Evolutionary conservation across 768 basidiomycete genomes (phyloP).

Genomic region (Mycena rosella): DNA sequence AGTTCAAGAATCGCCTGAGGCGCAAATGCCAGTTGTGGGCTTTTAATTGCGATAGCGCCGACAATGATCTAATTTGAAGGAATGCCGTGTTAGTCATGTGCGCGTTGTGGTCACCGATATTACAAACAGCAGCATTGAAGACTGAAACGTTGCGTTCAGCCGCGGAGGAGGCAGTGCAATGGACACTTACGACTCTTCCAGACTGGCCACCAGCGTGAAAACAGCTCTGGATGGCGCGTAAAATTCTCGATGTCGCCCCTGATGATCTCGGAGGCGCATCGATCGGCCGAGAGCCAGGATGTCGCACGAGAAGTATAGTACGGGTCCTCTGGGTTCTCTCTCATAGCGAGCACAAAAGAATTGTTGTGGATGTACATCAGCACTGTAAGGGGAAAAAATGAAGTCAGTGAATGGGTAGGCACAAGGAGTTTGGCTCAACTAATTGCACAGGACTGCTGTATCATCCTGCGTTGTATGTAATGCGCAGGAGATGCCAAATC

Average conservation of each 20-base stretch:
- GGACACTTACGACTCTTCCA: constrained; percentile 20
- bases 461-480: neutral
- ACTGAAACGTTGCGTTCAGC: neutral
- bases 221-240: constrained; percentile 5
- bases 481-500: neutral
- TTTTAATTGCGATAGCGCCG: constrained; percentile 16
- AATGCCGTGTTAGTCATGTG: neutral
- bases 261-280: constrained; percentile 15
- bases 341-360: neutral
- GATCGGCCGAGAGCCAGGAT: constrained; percentile 14
- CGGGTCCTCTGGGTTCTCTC: constrained; percentile 17
- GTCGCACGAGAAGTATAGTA: constrained; percentile 8
- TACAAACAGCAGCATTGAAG: constrained; percentile 13
- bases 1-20: constrained; percentile 18
- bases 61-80: constrained; percentile 14
- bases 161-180: too few species aligned
- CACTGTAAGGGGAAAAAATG: constrained; percentile 4
- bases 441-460: constrained; percentile 5
- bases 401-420: neutral
- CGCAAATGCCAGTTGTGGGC: neutral
- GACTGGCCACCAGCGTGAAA: constrained; percentile 20
- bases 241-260: neutral
- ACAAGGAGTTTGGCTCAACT: neutral
- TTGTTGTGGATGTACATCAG: constrained; percentile 26
- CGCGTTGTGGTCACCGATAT: neutral